Evolutionary conservation across 768 basidiomycete genomes (phyloP).

Genomic region (Lentinula sp.): DNA sequence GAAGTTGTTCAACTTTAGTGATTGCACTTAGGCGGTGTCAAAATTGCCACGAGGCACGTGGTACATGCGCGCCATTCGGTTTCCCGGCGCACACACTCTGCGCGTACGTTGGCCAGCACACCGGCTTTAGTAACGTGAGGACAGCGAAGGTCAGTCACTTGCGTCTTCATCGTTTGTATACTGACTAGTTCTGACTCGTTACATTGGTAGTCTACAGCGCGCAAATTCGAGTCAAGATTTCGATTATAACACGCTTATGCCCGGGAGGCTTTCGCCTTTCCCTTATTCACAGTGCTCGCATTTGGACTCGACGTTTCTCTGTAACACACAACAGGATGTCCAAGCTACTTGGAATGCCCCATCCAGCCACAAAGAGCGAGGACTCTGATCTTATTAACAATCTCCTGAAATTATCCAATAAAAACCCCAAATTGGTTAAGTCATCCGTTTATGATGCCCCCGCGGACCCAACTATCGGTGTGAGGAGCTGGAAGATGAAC

Average conservation of each 20-base stretch:
- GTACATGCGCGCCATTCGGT: too few relatives aligned
- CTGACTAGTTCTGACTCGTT: not conserved
- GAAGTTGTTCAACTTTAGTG: too few relatives aligned
- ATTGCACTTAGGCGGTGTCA: too few relatives aligned
- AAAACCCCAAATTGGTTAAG: constrained; percentile 59
- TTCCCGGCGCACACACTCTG: too few relatives aligned
- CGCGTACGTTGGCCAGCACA: too few relatives aligned
- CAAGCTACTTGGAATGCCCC: not conserved
- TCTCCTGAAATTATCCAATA: constrained; percentile 46
- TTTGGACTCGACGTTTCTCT: not conserved
- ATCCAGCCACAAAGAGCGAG: constrained; percentile 18
- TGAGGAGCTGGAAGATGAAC: constrained; percentile 96
- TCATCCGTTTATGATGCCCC: constrained; percentile 53
- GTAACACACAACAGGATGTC: not conserved
- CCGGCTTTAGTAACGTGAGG: too few relatives aligned
- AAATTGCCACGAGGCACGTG: too few relatives aligned
- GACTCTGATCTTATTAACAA: constrained; percentile 58
- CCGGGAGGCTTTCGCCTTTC: not conserved
- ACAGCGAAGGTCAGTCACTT: too few relatives aligned
- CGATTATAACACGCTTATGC: not conserved
- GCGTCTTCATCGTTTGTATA: too few relatives aligned
- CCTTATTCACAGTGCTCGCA: not conserved
- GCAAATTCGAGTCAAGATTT: not conserved
- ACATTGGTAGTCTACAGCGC: not conserved
- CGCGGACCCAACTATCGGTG: constrained; percentile 41